Evolutionary conservation across 176 grass and related monocot genomes (phyloP), one percentile per base, ranked within the genome.

Genomic region (Lolium multiflorum): DNA sequence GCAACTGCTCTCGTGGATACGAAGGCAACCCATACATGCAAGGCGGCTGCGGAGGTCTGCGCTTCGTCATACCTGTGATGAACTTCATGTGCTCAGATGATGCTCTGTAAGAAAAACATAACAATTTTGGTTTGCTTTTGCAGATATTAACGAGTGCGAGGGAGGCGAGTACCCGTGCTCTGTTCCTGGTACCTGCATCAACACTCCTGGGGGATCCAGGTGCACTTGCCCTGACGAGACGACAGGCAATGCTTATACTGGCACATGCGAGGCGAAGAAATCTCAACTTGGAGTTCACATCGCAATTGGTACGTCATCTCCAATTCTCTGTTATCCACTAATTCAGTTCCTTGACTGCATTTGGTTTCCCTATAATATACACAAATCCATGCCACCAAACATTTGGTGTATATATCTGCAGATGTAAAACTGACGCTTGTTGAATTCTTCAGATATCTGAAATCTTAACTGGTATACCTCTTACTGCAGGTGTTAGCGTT

Each of bases 61-160:
- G 35, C 77, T 51, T 65, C 24, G 12, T 35, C 31, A 35, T 35
- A 35, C 43, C 26, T 35, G 46, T 0, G 18, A 49, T 17, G 28
- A 60, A 60, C 10, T 14, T 55, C 6, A 9, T 57, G 3, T 38
- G 37, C 11, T 43, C 6, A 11, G 11, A n/a, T 3, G 64, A 51
- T 14, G 35, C 12, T 82, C n/a, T 43, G 6, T 66, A 3, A 8
- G 14, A 51, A 51, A 16, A 81, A 16, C 24, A 8, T 70, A 3
- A 43, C 44, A 25, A 7, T 37, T 60, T 10, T 73, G 2, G 18
- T 38, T 84, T 71, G 31, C 57, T 16, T 76, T 38, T 80, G 50
- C 83, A 95, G 94, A 96, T 70, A 77, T 89, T 25, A 18, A 95
- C 71, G 94, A 93, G 48, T 95, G 93, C 47, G 28, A 50, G 1